These are phyloP conservation scores for Xerocomus amazonicus DNA, from an alignment of 1,284 basidiomycete species.

Conservation along the genomic window DNA sequence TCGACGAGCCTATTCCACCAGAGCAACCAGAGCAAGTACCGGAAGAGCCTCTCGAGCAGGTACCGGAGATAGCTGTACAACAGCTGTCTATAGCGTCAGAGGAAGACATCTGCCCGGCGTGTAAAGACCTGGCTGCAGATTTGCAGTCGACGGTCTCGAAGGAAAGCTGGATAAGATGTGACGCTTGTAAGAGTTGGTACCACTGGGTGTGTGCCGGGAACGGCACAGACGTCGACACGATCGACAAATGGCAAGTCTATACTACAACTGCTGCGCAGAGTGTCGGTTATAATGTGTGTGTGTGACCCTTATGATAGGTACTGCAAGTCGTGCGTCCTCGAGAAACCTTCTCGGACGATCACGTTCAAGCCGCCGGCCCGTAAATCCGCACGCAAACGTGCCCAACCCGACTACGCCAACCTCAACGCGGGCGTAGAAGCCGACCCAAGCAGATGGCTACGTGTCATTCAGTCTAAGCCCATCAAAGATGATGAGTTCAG, in stretches of 20 bases:
- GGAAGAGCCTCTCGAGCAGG: conserved; percentile 20
- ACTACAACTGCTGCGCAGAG: conserved; percentile 12
- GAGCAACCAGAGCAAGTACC: conserved; percentile 22
- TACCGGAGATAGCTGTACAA: conserved; percentile 17
- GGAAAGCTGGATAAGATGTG: conserved; percentile 71
- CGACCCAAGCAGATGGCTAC: conserved; percentile 65
- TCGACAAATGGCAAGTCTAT: conserved; percentile 54
- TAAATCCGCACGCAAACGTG: conserved; percentile 71
- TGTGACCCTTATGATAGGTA: conserved; percentile 48
- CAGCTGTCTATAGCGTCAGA: conserved; percentile 14
- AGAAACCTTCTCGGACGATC: conserved; percentile 58
- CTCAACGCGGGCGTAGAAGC: conserved; percentile 59
- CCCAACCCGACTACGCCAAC: conserved; percentile 72
- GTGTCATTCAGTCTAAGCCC: conserved; percentile 61
- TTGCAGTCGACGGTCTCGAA: conserved; percentile 40
- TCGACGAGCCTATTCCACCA: conserved; percentile 21
- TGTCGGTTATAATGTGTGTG: conserved; percentile 12
- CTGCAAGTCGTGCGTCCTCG: conserved; percentile 58
- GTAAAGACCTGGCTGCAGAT: conserved; percentile 32
- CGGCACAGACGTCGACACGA: conserved; percentile 55
- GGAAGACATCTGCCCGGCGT: conserved; percentile 45
- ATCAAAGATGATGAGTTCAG: conserved; percentile 61
- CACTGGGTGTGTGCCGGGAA: conserved; percentile 79
- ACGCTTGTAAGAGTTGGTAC: conserved; percentile 75
- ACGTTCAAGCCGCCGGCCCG: conserved; percentile 74